Conservation (phyloP, 2,329 filamentous ascomycete species). For the Fusarium clavum region DNA sequence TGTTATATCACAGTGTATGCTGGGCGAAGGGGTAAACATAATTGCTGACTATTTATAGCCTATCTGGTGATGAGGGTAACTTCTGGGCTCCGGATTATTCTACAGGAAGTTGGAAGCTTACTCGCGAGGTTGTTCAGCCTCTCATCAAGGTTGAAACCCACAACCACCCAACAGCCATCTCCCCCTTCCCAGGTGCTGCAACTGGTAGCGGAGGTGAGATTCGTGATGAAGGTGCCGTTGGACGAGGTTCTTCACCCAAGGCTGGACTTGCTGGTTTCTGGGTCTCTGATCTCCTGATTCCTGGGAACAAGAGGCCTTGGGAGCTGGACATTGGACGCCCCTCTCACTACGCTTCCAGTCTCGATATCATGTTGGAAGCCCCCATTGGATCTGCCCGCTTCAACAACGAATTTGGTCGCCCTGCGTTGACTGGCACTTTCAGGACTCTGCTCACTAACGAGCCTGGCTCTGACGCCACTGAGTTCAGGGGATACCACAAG, state of each 20-base stretch:
- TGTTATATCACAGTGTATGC: slow-evolving; percentile 21
- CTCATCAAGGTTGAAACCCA: slow-evolving; percentile 97
- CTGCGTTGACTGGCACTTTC: slow-evolving; percentile 90
- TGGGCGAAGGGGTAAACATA: neutral
- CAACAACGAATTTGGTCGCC: slow-evolving; percentile 97
- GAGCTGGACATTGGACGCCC: slow-evolving; percentile 92
- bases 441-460: slow-evolving; percentile 81
- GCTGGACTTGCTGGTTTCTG: slow-evolving; percentile 93
- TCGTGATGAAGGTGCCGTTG: slow-evolving; percentile 93
- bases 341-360: slow-evolving; percentile 88
- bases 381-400: slow-evolving; percentile 95
- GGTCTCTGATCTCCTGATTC: slow-evolving; percentile 93
- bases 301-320: slow-evolving; percentile 85
- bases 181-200: slow-evolving; percentile 90
- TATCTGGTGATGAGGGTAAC: slow-evolving; percentile 55
- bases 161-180: slow-evolving; percentile 97
- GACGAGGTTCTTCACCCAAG: slow-evolving; percentile 91
- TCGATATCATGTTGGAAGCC: slow-evolving; percentile 98
- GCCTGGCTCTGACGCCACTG: slow-evolving; percentile 61
- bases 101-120: slow-evolving; percentile 88
- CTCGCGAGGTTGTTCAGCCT: slow-evolving; percentile 87
- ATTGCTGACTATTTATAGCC: slow-evolving; percentile 27
- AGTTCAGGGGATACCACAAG: slow-evolving; percentile 94
- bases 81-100: slow-evolving; percentile 89
- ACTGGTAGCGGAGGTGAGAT: slow-evolving; percentile 97